phyloP scores from a whole-genome alignment of 371 early-diverging fungal species.

The Cokeromyces recurvatus region DNA sequence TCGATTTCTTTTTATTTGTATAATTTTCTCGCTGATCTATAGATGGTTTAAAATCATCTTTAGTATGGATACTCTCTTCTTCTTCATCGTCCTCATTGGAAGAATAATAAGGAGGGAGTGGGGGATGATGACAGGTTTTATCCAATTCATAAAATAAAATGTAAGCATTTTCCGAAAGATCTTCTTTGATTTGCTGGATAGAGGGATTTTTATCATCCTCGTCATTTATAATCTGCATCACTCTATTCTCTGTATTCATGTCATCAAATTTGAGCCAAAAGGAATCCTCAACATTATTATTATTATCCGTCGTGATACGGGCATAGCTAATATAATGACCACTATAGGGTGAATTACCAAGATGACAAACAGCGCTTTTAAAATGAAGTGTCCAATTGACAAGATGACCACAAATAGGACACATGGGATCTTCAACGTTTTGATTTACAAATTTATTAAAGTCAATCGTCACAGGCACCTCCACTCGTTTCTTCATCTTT shows the following conservation, averaged over 20 bases:
- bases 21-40: no score
- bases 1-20: no score
- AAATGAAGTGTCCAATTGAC: slow-evolving; percentile 48
- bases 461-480: slow-evolving; percentile 44
- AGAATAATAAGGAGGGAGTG: background rate
- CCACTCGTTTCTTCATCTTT: slow-evolving; percentile 36
- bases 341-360: slow-evolving; percentile 35
- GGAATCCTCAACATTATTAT: background rate
- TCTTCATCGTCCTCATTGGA: background rate
- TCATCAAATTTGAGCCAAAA: slow-evolving; percentile 31
- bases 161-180: slow-evolving; percentile 50
- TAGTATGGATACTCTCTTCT: background rate
- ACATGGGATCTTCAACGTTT: slow-evolving; percentile 23
- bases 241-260: slow-evolving; percentile 25
- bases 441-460: slow-evolving; percentile 48
- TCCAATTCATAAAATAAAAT: slow-evolving; percentile 57
- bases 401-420: slow-evolving; percentile 19
- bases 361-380: slow-evolving; percentile 54
- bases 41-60: no score
- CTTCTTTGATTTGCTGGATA: slow-evolving; percentile 20
- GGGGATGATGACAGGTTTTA: slow-evolving; percentile 26
- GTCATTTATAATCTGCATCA: slow-evolving; percentile 16
- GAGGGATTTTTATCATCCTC: no score
- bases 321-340: slow-evolving; percentile 58
- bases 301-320: slow-evolving; percentile 10